Percentiles rank a stretch among this genome's conserved stretches.
phyloP scores from a whole-genome alignment of 257 asterid genomes.

The Plantago major region DNA sequence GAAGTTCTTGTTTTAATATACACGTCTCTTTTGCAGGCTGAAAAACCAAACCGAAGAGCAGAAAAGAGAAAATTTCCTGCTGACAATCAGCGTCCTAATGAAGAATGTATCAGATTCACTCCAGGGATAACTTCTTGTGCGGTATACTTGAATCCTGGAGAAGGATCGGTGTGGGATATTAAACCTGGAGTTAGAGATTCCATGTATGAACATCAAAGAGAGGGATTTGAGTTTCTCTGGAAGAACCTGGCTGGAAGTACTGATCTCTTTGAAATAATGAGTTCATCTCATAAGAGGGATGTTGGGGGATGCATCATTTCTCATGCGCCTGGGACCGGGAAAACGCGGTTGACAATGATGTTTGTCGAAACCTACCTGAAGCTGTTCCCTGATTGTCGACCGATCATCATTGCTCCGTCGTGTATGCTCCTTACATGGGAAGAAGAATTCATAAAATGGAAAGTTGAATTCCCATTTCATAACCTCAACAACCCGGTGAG shows the following conservation, averaged over 20 bases:
- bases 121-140: slow-evolving; percentile 6
- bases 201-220: slow-evolving; percentile 56
- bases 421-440: slow-evolving; percentile 68
- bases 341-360: slow-evolving; percentile 47
- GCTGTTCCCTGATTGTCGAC: slow-evolving; percentile 41
- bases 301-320: slow-evolving; percentile 72
- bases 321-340: slow-evolving; percentile 79
- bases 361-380: slow-evolving; percentile 46
- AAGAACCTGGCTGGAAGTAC: slow-evolving; percentile 52
- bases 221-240: slow-evolving; percentile 67
- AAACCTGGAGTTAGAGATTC: slow-evolving; percentile 31
- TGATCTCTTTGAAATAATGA: slow-evolving; percentile 32
- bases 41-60: slow-evolving; percentile 4
- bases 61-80: slow-evolving; percentile 11
- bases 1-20: not conserved
- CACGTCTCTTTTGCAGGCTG: slow-evolving; percentile 22
- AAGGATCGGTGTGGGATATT: slow-evolving; percentile 50
- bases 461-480: slow-evolving; percentile 41
- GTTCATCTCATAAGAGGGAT: slow-evolving; percentile 3
- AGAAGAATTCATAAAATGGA: slow-evolving; percentile 60
- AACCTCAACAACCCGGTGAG: slow-evolving; percentile 38
- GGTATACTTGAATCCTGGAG: not conserved
- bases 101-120: not conserved
- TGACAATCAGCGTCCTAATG: slow-evolving; percentile 1
- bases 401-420: slow-evolving; percentile 56